A percentile compares a stretch with the other conserved stretches of the same genome.
Conservation (phyloP, 345 rosid genomes). For the Barbarea vulgaris region DNA sequence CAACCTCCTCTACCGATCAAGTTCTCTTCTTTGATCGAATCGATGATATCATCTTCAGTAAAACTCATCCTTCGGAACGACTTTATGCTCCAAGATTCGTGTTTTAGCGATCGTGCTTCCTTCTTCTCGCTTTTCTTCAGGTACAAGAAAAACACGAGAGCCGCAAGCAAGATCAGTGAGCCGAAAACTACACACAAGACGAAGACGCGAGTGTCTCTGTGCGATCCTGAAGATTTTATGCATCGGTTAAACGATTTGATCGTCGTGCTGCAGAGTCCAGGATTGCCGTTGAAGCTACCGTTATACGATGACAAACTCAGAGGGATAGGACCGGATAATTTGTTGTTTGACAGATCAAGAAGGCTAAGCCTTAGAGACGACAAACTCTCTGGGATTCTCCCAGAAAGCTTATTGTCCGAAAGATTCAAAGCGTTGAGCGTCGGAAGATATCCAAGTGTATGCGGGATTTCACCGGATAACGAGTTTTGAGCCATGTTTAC, state of each 20-base stretch:
- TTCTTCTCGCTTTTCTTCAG: constrained; percentile 58
- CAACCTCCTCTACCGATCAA: constrained; percentile 91
- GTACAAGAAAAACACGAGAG: constrained; percentile 57
- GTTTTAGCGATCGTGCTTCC: constrained; percentile 54
- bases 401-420: constrained; percentile 64
- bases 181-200: constrained; percentile 59
- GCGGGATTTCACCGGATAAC: constrained; percentile 68
- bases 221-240: constrained; percentile 45
- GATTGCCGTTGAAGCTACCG: constrained; percentile 76
- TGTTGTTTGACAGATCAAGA: constrained; percentile 78
- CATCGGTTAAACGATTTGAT: constrained; percentile 61
- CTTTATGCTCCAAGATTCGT: constrained; percentile 81
- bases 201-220: constrained; percentile 49
- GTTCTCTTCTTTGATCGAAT: constrained; percentile 84
- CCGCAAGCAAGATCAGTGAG: constrained; percentile 49
- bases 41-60: constrained; percentile 78
- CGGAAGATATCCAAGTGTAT: constrained; percentile 65
- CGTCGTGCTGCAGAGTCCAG: constrained; percentile 67
- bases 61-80: constrained; percentile 72
- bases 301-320: constrained; percentile 69
- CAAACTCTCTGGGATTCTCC: constrained; percentile 66
- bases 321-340: constrained; percentile 68
- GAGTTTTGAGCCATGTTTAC: constrained; percentile 69
- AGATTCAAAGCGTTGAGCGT: constrained; percentile 74
- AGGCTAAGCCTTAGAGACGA: constrained; percentile 73